These are phyloP conservation scores for Beauveria bassiana DNA, from an alignment of 2,329 filamentous ascomycete species.

Conservation along the genomic window DNA sequence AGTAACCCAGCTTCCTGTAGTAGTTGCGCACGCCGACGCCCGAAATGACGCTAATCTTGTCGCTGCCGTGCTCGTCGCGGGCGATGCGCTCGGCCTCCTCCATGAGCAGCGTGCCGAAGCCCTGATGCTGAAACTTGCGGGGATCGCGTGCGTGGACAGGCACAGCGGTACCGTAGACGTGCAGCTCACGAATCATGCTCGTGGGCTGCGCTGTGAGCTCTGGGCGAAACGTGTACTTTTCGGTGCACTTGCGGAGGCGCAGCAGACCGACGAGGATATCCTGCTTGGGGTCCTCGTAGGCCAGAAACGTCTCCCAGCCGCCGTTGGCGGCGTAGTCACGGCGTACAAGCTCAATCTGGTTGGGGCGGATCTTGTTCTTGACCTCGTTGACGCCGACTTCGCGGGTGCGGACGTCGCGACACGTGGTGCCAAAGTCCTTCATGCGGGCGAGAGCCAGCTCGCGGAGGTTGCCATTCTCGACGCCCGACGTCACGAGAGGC, in stretches of 20 bases:
- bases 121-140: conserved; percentile 96
- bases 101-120: conserved; percentile 93
- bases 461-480: conserved; percentile 93
- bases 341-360: conserved; percentile 89
- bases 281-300: conserved; percentile 97
- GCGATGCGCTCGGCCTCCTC: conserved; percentile 96
- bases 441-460: conserved; percentile 92
- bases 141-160: conserved; percentile 93
- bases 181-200: conserved; percentile 85
- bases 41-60: conserved; percentile 96
- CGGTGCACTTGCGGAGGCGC: conserved; percentile 80
- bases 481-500: conserved; percentile 96
- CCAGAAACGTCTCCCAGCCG: conserved; percentile 97
- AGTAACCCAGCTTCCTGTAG: conserved; percentile 88
- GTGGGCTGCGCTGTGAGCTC: conserved; percentile 82
- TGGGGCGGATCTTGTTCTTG: conserved; percentile 95
- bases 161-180: conserved; percentile 96
- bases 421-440: conserved; percentile 98
- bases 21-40: conserved; percentile 94
- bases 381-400: conserved; percentile 99
- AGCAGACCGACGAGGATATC: conserved; percentile 92
- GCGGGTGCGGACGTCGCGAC: conserved; percentile 89
- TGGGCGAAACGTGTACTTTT: conserved; percentile 84
- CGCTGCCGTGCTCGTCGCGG: conserved; percentile 84
- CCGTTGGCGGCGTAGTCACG: conserved; percentile 92